Evolutionary conservation across 768 basidiomycete species (phyloP), one percentile per base, ranked within the genome.

Genomic region (Hygrocybe punicea): DNA sequence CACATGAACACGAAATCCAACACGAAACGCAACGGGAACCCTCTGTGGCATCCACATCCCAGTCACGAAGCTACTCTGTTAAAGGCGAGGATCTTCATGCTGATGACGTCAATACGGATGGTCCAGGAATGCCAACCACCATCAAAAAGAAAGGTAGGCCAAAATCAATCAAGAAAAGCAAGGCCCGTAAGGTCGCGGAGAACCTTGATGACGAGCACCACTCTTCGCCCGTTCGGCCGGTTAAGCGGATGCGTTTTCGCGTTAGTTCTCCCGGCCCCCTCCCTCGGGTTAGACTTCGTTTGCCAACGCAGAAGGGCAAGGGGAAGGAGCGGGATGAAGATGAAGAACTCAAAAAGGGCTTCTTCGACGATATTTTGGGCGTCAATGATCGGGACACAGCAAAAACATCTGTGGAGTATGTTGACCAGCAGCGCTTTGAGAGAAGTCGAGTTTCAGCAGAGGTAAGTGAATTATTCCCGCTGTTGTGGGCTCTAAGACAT

Each of bases 281-380:
- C 29, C 73, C 69, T 16, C 76, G 71, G 23, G 79, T 87, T 21
- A 80, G 82, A 21, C 73, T 85, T 47, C 82, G 82, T 25, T 70
- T 86, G 59, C 74, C 67, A 8, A 78, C 80, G 1, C 77, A 79
- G n/a, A 82, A 84, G 62, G 81, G 82, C 29, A 89, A 88, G 67
- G 83, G 83, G 33, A 87, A 84, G 66, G 85, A 84, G 39, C 79
- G 81, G 16, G 87, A 91, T 53, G 85, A 86, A 8, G 86, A 86
- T 6, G 74, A 77, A 24, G 69, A 71, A 10, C 70, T 73, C 42
- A 77, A 50, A 44, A 52, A 77, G 39, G 85, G 86, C 23, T 76
- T 93, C 50, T 98, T 95, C 65, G 94, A 97, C 47, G 94, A 93
- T 19, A 78, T 96, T 39, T 77, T 98, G 35, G 71, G 70, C 13